Evolutionary conservation across 805 yeast genomes (phyloP), one percentile per base, ranked within the genome.

Genomic region (Candida xiaguanensis): DNA sequence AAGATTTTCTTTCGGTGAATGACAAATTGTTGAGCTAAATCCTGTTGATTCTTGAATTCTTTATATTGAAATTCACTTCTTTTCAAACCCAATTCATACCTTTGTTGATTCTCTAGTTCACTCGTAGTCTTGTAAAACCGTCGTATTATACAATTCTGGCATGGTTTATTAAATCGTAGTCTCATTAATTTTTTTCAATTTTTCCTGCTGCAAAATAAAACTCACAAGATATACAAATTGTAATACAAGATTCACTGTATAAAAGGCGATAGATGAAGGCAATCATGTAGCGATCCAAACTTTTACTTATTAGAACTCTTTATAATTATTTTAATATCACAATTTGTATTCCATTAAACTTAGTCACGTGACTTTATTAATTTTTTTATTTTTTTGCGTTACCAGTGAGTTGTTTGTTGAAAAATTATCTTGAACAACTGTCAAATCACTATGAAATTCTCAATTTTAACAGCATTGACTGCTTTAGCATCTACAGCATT

Each of bases 391-490:
- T 20, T 20, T 20, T 20, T 20, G 7, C 28, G 5, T n/a, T 11
- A 9, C 5, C 8, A n/a, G n/a, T 11, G 14, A 5, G 28, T 25
- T 5, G 5, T 11, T 28, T 28, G 31, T 28, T 28, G 31, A 28
- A 28, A 28, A 28, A 28, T 14, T 28, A 20, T 26, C n/a, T 26
- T n/a, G 14, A 26, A 26, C n/a, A 11, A 12, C 5, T 13, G 15
- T 6, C 36, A 31, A 36, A 6, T n/a, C n/a, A n/a, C n/a, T 4
- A 51, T 51, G 56, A 51, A 39, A 42, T 43, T 50, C 14, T 30
- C 40, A n/a, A 27, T 50, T 22, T 39, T 50, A 6, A 35, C 45
- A 6, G 36, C 43, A 9, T 27, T 41, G 32, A 39, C 44, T 23
- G 43, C 46, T 12, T 27, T 40, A 11, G 18, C 32, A 15, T 19